Percentiles rank a stretch among this genome's conserved stretches.
Evolutionary conservation across 352 stramenopile species (phyloP).

Genomic region (Phytophthora megakarya): DNA sequence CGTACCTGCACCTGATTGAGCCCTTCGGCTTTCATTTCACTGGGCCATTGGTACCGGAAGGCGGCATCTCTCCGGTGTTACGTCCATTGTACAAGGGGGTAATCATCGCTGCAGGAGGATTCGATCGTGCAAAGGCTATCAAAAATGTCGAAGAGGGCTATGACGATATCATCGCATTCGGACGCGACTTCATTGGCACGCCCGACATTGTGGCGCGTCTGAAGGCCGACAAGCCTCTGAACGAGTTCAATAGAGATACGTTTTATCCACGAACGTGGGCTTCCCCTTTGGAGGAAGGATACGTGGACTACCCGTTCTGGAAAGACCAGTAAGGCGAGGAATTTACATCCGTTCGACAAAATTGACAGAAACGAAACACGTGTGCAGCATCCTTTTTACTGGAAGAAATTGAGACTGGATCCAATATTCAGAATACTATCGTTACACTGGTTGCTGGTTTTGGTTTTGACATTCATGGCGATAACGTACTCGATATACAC

Average conservation of each 20-base stretch:
- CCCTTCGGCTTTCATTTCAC: constrained; percentile 34
- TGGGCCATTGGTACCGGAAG: constrained; percentile 27
- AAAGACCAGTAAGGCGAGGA: constrained; percentile 22
- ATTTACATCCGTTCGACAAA: too few species aligned
- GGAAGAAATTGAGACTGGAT: too few species aligned
- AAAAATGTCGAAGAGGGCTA: constrained; percentile 19
- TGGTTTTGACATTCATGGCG: too few species aligned
- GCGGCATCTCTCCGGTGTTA: constrained; percentile 40
- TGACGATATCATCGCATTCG: constrained; percentile 49
- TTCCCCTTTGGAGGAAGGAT: constrained; percentile 24
- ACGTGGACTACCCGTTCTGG: constrained; percentile 33
- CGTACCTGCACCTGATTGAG: constrained; percentile 49
- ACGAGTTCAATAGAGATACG: constrained; percentile 37
- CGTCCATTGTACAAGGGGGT: constrained; percentile 50
- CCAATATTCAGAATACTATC: too few species aligned
- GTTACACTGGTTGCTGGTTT: too few species aligned
- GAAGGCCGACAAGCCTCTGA: constrained; percentile 39
- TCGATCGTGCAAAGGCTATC: constrained; percentile 33
- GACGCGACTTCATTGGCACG: constrained; percentile 59
- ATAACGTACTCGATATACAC: too few species aligned
- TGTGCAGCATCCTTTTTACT: too few species aligned
- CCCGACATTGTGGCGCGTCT: constrained; percentile 53
- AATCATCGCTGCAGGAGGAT: constrained; percentile 42
- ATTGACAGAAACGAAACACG: too few species aligned
- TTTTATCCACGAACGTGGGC: constrained; percentile 30